These are phyloP conservation scores for Heimioporus sp. DNA, from an alignment of 768 basidiomycete species.

Conservation along the genomic window DNA sequence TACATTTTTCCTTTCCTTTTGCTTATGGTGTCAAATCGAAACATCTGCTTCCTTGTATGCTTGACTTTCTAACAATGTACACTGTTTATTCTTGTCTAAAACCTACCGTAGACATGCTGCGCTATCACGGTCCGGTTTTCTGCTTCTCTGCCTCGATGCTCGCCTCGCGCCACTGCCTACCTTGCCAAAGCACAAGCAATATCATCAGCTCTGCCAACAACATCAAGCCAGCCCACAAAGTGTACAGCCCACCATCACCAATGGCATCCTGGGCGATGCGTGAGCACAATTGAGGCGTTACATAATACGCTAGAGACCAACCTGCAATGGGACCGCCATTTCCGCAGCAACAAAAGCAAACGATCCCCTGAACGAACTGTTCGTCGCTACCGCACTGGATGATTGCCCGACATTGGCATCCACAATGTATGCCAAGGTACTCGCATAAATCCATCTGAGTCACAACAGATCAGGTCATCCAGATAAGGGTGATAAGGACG, in stretches of 20 bases:
- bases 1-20: too few species aligned
- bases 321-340: slow-evolving; percentile 72
- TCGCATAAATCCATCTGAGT: slow-evolving; percentile 58
- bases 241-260: slow-evolving; percentile 82
- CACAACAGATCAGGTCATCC: background rate
- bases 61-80: too few species aligned
- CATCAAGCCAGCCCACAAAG: slow-evolving; percentile 61
- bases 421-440: slow-evolving; percentile 81
- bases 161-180: slow-evolving; percentile 55
- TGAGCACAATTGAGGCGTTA: background rate
- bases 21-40: too few species aligned
- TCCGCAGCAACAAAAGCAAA: slow-evolving; percentile 70
- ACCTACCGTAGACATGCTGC: too few species aligned
- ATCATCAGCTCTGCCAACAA: slow-evolving; percentile 52
- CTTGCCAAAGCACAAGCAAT: slow-evolving; percentile 60
- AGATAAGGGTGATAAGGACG: background rate
- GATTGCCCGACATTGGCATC: slow-evolving; percentile 84
- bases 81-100: too few species aligned
- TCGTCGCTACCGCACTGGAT: slow-evolving; percentile 74
- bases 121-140: background rate
- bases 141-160: slow-evolving; percentile 43
- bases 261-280: slow-evolving; percentile 50
- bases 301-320: background rate
- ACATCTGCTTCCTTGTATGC: too few species aligned
- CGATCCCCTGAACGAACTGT: slow-evolving; percentile 71